phyloP scores from a whole-genome alignment of 345 rosid species.

The Eucalyptus marginata region DNA sequence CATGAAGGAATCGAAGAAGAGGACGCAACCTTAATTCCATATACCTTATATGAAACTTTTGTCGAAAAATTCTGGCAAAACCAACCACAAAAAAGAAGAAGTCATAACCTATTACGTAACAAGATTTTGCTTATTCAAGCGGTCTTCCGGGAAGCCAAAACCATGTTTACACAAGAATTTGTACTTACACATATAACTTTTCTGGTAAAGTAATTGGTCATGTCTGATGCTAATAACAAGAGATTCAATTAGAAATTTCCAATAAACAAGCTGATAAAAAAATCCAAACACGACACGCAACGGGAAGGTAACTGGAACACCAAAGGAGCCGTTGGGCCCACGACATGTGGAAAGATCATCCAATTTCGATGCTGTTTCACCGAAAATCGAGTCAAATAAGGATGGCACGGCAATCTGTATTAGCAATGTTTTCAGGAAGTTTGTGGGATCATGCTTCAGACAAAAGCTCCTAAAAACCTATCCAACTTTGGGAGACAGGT shows the following conservation, averaged over 20 bases:
- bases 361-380: neutral
- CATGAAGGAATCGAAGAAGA: neutral
- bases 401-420: neutral
- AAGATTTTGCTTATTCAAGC: neutral
- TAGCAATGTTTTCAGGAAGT: neutral
- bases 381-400: slow-evolving; percentile 3
- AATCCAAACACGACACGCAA: slow-evolving; percentile 11
- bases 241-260: slow-evolving; percentile 1
- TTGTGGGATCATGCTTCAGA: neutral
- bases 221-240: neutral
- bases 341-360: neutral
- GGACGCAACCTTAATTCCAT: neutral
- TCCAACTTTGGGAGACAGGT: slow-evolving; percentile 25
- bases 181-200: neutral
- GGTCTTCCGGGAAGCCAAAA: neutral
- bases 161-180: neutral
- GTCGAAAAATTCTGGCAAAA: neutral
- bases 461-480: neutral
- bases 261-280: neutral
- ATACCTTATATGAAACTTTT: neutral
- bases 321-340: neutral
- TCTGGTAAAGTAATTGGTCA: neutral
- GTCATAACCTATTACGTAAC: neutral
- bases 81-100: too few species aligned
- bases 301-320: neutral